Evolutionary conservation across 1,284 basidiomycete genomes (phyloP), one percentile per base, ranked within the genome.

Genomic region (Cryptococcus maquisensis): DNA sequence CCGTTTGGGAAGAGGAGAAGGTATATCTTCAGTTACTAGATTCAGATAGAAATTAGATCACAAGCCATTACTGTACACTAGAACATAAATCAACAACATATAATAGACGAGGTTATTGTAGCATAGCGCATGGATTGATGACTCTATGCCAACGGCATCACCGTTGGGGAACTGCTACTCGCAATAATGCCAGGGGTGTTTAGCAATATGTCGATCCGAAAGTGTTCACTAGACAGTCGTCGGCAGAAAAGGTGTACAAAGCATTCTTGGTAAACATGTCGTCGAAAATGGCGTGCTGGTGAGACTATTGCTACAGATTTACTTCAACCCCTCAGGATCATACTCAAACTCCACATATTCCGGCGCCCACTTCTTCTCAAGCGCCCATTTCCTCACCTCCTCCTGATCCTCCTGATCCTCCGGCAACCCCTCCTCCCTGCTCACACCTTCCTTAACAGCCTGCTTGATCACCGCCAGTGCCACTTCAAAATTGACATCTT

Each of bases 391-490:
- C 81, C 86, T 85, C 53, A 82, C 74, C 63, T 78, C 78, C 57
- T 80, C 79, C 55, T 74, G 75, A 10, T 82, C 81, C n/a, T 32
- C 28, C 28, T n/a, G n/a, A n/a, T n/a, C 28, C 58, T 76, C 78
- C 49, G 79, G 77, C 57, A 83, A 75, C 45, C 84, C 81, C 54
- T 83, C 78, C 41, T 80, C 80, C 61, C 79, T 78, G 0, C 85
- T 83, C 45, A 79, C 80, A 0, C 86, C 87, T 64, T 90, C 88
- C 46, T 82, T 79, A 26, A 88, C 80, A 0, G 88, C 87, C 57
- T 86, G 82, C 63, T 87, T 82, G 3, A 86, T 83, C 10, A 91
- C 89, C 0, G 87, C 87, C 1, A 88, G 79, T 0, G 84, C 87
- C 15, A 91, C 81, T 68, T 89, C 86, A 57, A 86, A 83, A 71